Percentiles rank a stretch among this genome's conserved stretches.
Evolutionary conservation across 176 grass and related monocot species (phyloP).

Genomic region (Carex cristatella): DNA sequence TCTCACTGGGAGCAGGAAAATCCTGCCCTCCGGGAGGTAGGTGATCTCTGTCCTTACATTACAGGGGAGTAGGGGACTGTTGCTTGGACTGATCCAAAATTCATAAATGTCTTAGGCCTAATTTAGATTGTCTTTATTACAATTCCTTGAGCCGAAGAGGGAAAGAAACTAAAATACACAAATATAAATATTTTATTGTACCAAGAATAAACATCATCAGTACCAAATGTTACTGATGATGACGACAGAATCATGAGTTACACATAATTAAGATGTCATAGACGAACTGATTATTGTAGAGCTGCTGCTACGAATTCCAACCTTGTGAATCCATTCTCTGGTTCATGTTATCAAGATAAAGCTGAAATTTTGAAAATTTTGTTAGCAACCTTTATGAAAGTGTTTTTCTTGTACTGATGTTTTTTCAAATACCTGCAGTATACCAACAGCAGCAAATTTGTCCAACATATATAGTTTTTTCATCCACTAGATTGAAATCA

Average conservation of each 20-base stretch:
- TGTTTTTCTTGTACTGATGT: background rate
- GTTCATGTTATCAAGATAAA: conserved; percentile 80
- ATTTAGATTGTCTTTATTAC: background rate
- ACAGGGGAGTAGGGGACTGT: background rate
- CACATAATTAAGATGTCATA: background rate
- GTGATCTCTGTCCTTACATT: too few species aligned
- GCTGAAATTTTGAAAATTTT: conserved; percentile 27
- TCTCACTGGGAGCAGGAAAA: too few species aligned
- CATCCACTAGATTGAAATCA: conserved; percentile 46
- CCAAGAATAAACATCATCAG: background rate
- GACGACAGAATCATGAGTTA: too few species aligned
- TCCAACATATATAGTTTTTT: conserved; percentile 60
- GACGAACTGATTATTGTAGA: background rate
- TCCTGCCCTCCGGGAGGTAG: too few species aligned
- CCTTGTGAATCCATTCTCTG: conserved; percentile 26
- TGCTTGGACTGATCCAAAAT: conserved; percentile 3
- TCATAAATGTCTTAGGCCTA: background rate
- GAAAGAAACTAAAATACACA: background rate
- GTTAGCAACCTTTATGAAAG: background rate
- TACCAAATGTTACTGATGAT: background rate
- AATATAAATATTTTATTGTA: background rate
- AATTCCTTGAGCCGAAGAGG: background rate
- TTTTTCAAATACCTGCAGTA: conserved; percentile 54
- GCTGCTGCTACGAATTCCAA: conserved; percentile 21
- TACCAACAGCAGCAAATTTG: conserved; percentile 90